phyloP scores from a whole-genome alignment of 1,139 yeast genomes.

The Insectozyma bohioensis region DNA sequence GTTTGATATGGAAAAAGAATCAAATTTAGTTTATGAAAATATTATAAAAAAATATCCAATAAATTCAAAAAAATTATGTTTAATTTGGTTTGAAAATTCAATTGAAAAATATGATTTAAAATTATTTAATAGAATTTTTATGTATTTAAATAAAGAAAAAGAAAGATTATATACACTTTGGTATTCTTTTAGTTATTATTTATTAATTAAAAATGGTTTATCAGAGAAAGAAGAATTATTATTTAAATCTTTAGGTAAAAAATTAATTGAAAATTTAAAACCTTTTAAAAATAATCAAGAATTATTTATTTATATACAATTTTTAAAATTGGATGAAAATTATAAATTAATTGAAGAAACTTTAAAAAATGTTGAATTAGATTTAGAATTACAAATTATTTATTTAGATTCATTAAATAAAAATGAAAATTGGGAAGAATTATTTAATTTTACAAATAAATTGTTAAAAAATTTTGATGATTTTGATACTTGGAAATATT shows the following conservation, averaged over 20 bases:
- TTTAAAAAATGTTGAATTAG: constrained; percentile 34
- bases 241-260: constrained; percentile 56
- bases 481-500: constrained; percentile 58
- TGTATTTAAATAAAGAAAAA: constrained; percentile 36
- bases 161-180: constrained; percentile 40
- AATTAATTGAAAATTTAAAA: constrained; percentile 44
- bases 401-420: constrained; percentile 46
- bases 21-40: constrained; percentile 51
- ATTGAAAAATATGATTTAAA: constrained; percentile 36
- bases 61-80: constrained; percentile 34
- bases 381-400: constrained; percentile 57
- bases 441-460: constrained; percentile 32
- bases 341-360: constrained; percentile 27
- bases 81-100: constrained; percentile 50
- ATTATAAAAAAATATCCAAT: constrained; percentile 56
- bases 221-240: constrained; percentile 37
- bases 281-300: constrained; percentile 59
- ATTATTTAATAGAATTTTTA: constrained; percentile 47
- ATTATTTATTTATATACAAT: constrained; percentile 50
- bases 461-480: constrained; percentile 55
- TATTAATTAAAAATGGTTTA: constrained; percentile 22
- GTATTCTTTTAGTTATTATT: constrained; percentile 47
- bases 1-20: constrained; percentile 35
- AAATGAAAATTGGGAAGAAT: constrained; percentile 37
- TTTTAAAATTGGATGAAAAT: constrained; percentile 37